These are phyloP conservation scores for Exidia glandulosa DNA, from an alignment of 768 basidiomycete genomes.

Conservation along the genomic window DNA sequence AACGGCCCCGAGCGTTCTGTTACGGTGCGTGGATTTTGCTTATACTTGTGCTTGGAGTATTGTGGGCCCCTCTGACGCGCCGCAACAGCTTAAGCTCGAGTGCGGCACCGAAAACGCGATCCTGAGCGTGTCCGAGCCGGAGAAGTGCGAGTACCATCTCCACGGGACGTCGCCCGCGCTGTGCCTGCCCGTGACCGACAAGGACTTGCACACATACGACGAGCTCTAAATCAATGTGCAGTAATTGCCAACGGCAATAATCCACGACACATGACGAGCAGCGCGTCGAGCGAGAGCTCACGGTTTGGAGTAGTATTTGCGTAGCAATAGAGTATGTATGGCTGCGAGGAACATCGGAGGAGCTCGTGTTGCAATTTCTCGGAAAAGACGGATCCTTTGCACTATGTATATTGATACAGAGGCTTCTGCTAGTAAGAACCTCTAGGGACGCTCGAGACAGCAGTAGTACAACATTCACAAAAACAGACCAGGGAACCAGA, in stretches of 20 bases:
- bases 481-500: not conserved
- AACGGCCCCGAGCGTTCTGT: constrained; percentile 88
- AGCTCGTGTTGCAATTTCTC: not conserved
- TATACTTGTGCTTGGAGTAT: not conserved
- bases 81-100: constrained; percentile 54
- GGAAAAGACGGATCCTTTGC: no score
- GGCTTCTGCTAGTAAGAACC: not conserved
- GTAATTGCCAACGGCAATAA: no score
- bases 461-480: not conserved
- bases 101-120: constrained; percentile 84
- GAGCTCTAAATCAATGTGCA: no score
- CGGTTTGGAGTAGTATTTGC: not conserved
- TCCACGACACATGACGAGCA: no score
- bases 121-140: constrained; percentile 70
- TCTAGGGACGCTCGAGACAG: not conserved
- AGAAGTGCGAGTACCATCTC: constrained; percentile 93
- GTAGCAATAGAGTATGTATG: no score
- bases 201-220: constrained; percentile 23
- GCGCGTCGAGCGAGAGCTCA: no score
- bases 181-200: constrained; percentile 45
- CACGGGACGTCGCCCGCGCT: constrained; percentile 78
- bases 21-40: constrained; percentile 48
- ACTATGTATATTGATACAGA: not conserved
- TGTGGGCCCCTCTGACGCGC: not conserved
- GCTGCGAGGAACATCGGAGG: not conserved